Evolutionary conservation across 2,329 filamentous ascomycete genomes (phyloP).

Genomic region (Sarocladium kiliense): DNA sequence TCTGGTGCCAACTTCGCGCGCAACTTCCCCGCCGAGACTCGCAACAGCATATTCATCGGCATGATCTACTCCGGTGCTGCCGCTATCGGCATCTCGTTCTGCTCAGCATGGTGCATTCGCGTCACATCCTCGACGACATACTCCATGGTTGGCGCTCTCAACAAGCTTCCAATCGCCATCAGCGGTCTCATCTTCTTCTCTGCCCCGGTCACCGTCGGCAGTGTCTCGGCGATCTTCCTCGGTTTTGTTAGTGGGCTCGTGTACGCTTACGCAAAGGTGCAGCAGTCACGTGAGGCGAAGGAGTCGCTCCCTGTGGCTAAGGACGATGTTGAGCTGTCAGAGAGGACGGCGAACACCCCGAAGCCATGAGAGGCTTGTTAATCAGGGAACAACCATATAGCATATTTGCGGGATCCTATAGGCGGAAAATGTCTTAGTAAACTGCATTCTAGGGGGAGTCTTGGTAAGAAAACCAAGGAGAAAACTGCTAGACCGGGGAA

Average conservation of each 20-base stretch:
- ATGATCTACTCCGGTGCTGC: slow-evolving; percentile 93
- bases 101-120: slow-evolving; percentile 96
- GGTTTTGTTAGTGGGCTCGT: slow-evolving; percentile 91
- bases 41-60: slow-evolving; percentile 74
- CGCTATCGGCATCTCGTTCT: slow-evolving; percentile 98
- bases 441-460: not conserved
- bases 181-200: slow-evolving; percentile 94
- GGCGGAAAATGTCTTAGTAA: not conserved
- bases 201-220: slow-evolving; percentile 86
- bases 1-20: slow-evolving; percentile 72
- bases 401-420: not conserved
- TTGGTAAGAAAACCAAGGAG: not conserved
- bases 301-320: slow-evolving; percentile 3
- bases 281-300: slow-evolving; percentile 3
- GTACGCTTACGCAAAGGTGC: slow-evolving; percentile 62
- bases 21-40: slow-evolving; percentile 83
- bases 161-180: slow-evolving; percentile 94
- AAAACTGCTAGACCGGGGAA: not conserved
- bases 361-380: not conserved
- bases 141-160: slow-evolving; percentile 96
- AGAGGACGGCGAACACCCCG: not conserved
- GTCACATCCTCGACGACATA: slow-evolving; percentile 97
- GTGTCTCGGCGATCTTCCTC: slow-evolving; percentile 83
- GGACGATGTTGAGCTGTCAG: slow-evolving; percentile 3
- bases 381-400: not conserved